Evolutionary conservation across 139 green algal species (phyloP), one percentile per base, ranked within the genome.

Genomic region (Chlorella sorokiniana): DNA sequence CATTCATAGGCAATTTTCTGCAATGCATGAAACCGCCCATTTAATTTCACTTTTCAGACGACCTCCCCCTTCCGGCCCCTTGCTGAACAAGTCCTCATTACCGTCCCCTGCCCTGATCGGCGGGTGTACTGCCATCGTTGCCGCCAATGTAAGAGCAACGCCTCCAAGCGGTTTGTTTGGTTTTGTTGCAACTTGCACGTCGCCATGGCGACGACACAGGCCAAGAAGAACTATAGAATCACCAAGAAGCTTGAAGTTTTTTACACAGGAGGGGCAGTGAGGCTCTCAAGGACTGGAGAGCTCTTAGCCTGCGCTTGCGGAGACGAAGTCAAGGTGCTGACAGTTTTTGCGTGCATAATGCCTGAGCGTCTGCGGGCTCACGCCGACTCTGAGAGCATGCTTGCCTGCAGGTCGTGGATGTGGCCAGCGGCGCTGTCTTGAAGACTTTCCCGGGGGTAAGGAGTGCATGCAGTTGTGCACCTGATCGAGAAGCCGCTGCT

Each of bases 271-370:
- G 95, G 94, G 18, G 65, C 86, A 22, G 86, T 93, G 11, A 63
- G 83, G 6, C 61, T 97, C 0, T 94, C 86, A 0, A 44, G 61
- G 0, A 89, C 95, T 86, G 91, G 91, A 9, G 87, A 86, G 62
- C 82, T 89, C 35, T 68, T 96, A 3, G 92, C 88, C 3, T 98
- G 94, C 70, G 90, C 91, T 0, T 98, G 95, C 82, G 84, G 80
- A 7, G 94, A 98, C 44, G 93, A 98, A 45, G 88, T 95, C 71
- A 98, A 98, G 91, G 93, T 97, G 52, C n/a, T 52, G 27, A n/a
- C 69, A 31, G 29, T 31, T 10, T 62, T 40, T 20, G 35, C 16
- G 20, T 37, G 76, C 41, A 18, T 62, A 41, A 61, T 73, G 59
- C 54, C 38, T 35, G 35, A 25, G 37, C 31, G 69, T 20, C 40